These are phyloP conservation scores for Macrotyloma uniflorum DNA, from an alignment of 306 rosid species.

Conservation along the genomic window DNA sequence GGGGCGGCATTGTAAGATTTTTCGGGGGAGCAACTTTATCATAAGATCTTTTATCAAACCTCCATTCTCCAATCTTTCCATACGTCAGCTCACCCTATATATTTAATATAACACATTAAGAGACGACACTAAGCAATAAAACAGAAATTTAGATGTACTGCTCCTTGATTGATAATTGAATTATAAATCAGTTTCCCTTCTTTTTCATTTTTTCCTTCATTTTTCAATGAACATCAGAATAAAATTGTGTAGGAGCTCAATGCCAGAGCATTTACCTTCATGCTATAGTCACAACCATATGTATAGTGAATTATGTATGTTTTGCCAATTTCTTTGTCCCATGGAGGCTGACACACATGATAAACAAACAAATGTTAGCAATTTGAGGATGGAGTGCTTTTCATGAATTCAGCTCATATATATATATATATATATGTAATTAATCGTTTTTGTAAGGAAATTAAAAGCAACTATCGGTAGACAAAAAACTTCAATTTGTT, in stretches of 20 bases:
- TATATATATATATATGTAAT: neutral
- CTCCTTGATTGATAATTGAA: constrained; percentile 2
- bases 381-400: constrained; percentile 20
- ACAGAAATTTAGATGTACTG: neutral
- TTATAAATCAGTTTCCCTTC: neutral
- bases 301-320: constrained; percentile 90
- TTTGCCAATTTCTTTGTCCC: constrained; percentile 80
- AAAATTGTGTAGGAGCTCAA: constrained; percentile 21
- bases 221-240: neutral
- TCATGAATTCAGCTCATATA: neutral
- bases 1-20: constrained; percentile 86
- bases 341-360: constrained; percentile 78
- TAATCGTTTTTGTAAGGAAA: neutral
- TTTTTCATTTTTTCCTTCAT: neutral
- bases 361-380: constrained; percentile 36
- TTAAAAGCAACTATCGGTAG: constrained; percentile 1
- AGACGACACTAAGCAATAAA: constrained; percentile 14
- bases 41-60: constrained; percentile 90
- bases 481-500: neutral
- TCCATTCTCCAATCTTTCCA: constrained; percentile 99
- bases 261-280: constrained; percentile 66
- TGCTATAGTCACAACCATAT: constrained; percentile 85
- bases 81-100: constrained; percentile 84
- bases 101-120: constrained; percentile 29
- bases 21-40: constrained; percentile 58